Base-by-base conservation (phyloP, 768 basidiomycete species). In the Panaeolus cyanescens region DNA sequence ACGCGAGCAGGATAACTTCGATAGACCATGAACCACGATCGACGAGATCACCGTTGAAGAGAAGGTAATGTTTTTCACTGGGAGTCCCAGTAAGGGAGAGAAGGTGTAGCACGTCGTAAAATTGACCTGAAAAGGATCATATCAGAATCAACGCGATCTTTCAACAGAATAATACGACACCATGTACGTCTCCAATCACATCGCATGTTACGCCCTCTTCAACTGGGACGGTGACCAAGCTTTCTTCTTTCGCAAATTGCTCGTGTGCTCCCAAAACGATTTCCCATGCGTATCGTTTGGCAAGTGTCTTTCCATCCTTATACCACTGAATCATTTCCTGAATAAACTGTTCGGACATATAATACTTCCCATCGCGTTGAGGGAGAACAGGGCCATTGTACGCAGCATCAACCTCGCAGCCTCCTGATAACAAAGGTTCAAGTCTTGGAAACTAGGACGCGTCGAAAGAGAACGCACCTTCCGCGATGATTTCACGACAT, bases 21-120 rank as follows among this genome's bases (percentile, higher is more conserved):
- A 93, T 88, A 10, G 91, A 93, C 93, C 93, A 95, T 28, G 91
- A 93, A n/a, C 96, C 96, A 63, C 96, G 87, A 74, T 99, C 96
- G 34, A 99, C 96, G 53, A 99, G 89, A 79, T 99, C 96, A 9
- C 95, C 93, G 71, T 94, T 95, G 89, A 95, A 95, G 55, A 96
- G 76, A 54, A 95, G 72, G 67, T 88, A 89, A 66, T 98, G 96
- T n/a, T 85, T 88, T 59, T 92, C 85, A 58, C 80, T 88, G 12
- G 97, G 97, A 59, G 87, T 83, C 15, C 92, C 94, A 0, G 96
- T 97, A 65, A 97, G 79, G 1, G 87, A 87, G 67, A 91, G 86
- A 17, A 99, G 80, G 76, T 99, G 89, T 57, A 96, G 77, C 65
- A 99, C 80, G 74, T 99, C 97, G 72, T 93, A 99, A 78, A 91